Evolutionary conservation across 257 asterid species (phyloP).

Genomic region (Oldenlandia corymbosa): DNA sequence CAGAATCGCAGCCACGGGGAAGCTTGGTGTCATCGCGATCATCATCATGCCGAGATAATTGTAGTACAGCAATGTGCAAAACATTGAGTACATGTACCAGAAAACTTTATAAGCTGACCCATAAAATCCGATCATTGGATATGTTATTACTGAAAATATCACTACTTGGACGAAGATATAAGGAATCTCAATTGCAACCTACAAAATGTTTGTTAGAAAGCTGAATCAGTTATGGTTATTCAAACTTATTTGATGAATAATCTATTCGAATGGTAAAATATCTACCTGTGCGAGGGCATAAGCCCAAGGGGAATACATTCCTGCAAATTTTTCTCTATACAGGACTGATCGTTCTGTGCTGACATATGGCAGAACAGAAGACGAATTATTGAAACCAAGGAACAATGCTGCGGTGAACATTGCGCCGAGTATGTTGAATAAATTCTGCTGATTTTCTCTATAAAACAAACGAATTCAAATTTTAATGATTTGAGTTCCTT

Average conservation of each 20-base stretch:
- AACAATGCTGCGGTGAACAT: conserved; percentile 17
- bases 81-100: conserved; percentile 27
- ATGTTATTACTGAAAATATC: conserved; percentile 19
- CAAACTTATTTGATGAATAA: background rate
- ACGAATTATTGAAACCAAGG: conserved; percentile 16
- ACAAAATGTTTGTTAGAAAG: background rate
- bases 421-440: conserved; percentile 22
- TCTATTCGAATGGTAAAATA: background rate
- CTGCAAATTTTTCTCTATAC: conserved; percentile 29
- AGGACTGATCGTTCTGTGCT: conserved; percentile 23
- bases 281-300: conserved; percentile 27
- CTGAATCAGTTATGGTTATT: background rate
- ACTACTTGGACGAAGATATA: conserved; percentile 17
- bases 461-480: background rate
- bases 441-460: conserved; percentile 22
- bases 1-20: conserved; percentile 22
- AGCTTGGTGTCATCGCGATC: conserved; percentile 27
- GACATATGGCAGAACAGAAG: conserved; percentile 23
- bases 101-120: conserved; percentile 23
- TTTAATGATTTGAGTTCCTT: background rate
- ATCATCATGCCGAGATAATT: conserved; percentile 29
- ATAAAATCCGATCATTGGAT: conserved; percentile 30
- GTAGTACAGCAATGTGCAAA: conserved; percentile 26
- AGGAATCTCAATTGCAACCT: conserved; percentile 30
- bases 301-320: conserved; percentile 30